These are phyloP conservation scores for Juglanconis juglandina DNA, from an alignment of 2,329 filamentous ascomycete genomes.

Conservation along the genomic window DNA sequence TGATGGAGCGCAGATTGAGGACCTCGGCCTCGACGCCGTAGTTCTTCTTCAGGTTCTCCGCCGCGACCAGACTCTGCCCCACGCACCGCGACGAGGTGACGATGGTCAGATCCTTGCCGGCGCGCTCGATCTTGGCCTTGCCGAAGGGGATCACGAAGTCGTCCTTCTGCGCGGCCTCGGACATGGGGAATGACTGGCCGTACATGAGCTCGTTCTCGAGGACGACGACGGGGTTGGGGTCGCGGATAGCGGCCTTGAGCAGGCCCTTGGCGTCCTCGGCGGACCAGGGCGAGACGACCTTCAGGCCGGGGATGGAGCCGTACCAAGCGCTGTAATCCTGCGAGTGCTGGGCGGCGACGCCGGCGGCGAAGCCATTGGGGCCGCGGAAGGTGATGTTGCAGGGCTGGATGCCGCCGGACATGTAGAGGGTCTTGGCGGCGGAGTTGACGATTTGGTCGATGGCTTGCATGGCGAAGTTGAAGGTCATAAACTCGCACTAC, in stretches of 20 bases:
- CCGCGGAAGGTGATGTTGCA: slow-evolving; percentile 99
- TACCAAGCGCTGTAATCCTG: slow-evolving; percentile 99
- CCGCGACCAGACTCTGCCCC: slow-evolving; percentile 83
- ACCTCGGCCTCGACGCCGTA: slow-evolving; percentile 96
- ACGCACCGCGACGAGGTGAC: slow-evolving; percentile 94
- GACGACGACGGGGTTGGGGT: slow-evolving; percentile 94
- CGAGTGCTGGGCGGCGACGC: slow-evolving; percentile 96
- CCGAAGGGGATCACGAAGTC: slow-evolving; percentile 97
- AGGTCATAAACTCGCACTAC: slow-evolving; percentile 99
- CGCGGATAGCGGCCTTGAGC: slow-evolving; percentile 93
- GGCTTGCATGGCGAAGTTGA: slow-evolving; percentile 99
- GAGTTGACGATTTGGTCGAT: slow-evolving; percentile 99
- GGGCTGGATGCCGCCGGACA: slow-evolving; percentile 98
- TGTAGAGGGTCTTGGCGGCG: slow-evolving; percentile 97
- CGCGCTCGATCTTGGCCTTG: slow-evolving; percentile 98
- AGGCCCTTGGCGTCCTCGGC: slow-evolving; percentile 98
- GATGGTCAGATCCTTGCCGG: slow-evolving; percentile 93
- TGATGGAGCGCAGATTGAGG: slow-evolving; percentile 95
- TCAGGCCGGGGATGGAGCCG: slow-evolving; percentile 93
- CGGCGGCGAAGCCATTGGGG: slow-evolving; percentile 94
- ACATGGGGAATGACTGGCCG: slow-evolving; percentile 94
- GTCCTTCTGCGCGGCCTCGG: slow-evolving; percentile 88
- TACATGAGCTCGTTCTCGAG: slow-evolving; percentile 90
- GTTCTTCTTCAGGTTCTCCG: slow-evolving; percentile 89
- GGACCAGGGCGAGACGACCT: slow-evolving; percentile 95